Evolutionary conservation across 805 yeast genomes (phyloP).

Genomic region (Pichia pseudocactophila): DNA sequence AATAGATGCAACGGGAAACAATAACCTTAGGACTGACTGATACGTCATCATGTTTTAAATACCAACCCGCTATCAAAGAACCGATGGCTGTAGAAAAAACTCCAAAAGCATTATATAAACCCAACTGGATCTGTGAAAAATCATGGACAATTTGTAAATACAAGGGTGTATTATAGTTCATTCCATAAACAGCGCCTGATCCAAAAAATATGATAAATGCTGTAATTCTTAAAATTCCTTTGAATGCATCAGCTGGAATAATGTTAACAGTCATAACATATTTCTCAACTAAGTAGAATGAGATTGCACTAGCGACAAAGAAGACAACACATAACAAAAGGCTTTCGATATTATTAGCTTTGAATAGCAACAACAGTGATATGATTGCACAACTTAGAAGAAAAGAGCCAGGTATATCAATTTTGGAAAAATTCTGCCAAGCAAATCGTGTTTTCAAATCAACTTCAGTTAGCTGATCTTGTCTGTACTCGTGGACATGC

Average conservation of each 20-base stretch:
- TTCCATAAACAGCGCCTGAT: conserved; percentile 29
- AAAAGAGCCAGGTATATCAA: conserved; percentile 35
- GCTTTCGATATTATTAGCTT: conserved; percentile 12
- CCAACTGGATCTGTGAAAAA: conserved; percentile 30
- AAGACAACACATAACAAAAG: conserved; percentile 11
- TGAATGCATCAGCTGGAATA: conserved; percentile 31
- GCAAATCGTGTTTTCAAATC: conserved; percentile 24
- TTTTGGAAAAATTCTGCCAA: conserved; percentile 26
- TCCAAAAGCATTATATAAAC: conserved; percentile 33
- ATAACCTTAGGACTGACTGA: conserved; percentile 13
- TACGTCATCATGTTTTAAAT: conserved; percentile 21
- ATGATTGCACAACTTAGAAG: conserved; percentile 28
- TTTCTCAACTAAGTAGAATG: conserved; percentile 29
- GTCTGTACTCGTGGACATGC: conserved; percentile 28
- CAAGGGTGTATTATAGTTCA: conserved; percentile 31
- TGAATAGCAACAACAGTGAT: conserved; percentile 28
- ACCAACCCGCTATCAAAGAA: conserved; percentile 30
- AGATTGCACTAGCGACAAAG: conserved; percentile 11
- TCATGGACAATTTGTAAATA: conserved; percentile 37
- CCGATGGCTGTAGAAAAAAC: conserved; percentile 34
- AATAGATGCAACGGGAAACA: conserved; percentile 16
- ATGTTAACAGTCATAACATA: conserved; percentile 30
- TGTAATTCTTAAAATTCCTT: conserved; percentile 31
- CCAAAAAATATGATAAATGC: conserved; percentile 32
- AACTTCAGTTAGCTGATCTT: conserved; percentile 15